Percentiles rank a stretch among this genome's conserved stretches.
These are phyloP conservation scores for Penicillium sp. DNA, from an alignment of 2,329 filamentous ascomycete genomes.

Conservation along the genomic window DNA sequence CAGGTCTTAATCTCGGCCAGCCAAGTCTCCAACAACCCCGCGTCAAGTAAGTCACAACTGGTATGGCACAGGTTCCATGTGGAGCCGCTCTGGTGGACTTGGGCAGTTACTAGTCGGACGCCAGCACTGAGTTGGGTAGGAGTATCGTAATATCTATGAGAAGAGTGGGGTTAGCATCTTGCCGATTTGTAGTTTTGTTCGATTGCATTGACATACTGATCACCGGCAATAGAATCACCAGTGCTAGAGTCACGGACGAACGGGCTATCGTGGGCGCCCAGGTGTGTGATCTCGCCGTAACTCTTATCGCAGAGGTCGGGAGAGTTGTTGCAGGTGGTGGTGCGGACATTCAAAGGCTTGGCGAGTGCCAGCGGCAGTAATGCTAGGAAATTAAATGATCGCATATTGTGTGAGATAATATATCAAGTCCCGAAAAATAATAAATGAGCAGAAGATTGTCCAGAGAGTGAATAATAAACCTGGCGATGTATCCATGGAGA, in stretches of 20 bases:
- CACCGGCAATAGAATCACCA: constrained; percentile 63
- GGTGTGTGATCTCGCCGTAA: constrained; percentile 75
- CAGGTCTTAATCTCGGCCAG: constrained; percentile 63
- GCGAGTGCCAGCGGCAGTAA: constrained; percentile 31
- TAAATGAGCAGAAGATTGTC: not conserved
- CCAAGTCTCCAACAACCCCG: constrained; percentile 65
- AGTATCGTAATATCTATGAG: constrained; percentile 58
- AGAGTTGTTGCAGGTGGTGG: constrained; percentile 75
- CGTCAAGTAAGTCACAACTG: constrained; percentile 66
- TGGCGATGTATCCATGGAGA: constrained; percentile 3
- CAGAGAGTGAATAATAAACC: constrained; percentile 5
- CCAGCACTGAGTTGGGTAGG: constrained; percentile 69
- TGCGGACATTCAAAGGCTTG: constrained; percentile 29
- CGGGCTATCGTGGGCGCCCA: constrained; percentile 73
- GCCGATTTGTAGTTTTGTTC: not conserved
- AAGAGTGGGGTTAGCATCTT: not conserved
- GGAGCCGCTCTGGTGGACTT: constrained; percentile 64
- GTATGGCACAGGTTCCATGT: constrained; percentile 70
- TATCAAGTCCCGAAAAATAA: not conserved
- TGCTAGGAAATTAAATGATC: constrained; percentile 28
- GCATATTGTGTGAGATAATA: constrained; percentile 25
- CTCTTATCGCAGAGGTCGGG: constrained; percentile 67
- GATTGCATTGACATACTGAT: constrained; percentile 56
- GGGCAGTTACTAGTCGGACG: constrained; percentile 68
- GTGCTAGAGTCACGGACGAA: constrained; percentile 67